Evolutionary conservation across 495 filamentous ascomycete species (phyloP).

Genomic region (Lasiosphaeriaceae sp.): DNA sequence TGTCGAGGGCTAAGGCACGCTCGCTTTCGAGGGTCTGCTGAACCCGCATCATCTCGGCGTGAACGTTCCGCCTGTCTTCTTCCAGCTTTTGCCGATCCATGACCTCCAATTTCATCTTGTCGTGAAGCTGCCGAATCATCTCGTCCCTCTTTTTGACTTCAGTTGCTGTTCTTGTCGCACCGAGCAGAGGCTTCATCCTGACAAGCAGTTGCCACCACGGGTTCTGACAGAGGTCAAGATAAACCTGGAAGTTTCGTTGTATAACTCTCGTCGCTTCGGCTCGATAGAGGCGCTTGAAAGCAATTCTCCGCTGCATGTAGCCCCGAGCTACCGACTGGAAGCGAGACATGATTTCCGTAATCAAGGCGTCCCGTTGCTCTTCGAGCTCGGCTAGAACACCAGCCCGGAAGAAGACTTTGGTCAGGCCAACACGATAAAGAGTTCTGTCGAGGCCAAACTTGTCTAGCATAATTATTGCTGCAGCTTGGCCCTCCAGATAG

Average conservation of each 20-base stretch:
- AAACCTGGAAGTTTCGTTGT: slow-evolving; percentile 86
- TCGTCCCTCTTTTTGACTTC: slow-evolving; percentile 95
- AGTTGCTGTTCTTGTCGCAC: slow-evolving; percentile 80
- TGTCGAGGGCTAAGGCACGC: slow-evolving; percentile 88
- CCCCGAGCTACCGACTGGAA: slow-evolving; percentile 92
- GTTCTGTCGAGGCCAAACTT: slow-evolving; percentile 79
- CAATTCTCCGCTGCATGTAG: slow-evolving; percentile 80
- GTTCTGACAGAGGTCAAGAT: slow-evolving; percentile 80
- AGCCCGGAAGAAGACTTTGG: slow-evolving; percentile 97
- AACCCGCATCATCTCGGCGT: slow-evolving; percentile 80
- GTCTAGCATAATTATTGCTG: slow-evolving; percentile 81
- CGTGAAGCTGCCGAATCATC: slow-evolving; percentile 79
- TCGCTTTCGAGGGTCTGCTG: slow-evolving; percentile 94
- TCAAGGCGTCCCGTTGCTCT: slow-evolving; percentile 87
- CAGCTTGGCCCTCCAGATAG: slow-evolving; percentile 84
- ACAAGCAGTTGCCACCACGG: slow-evolving; percentile 97
- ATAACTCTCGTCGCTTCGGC: slow-evolving; percentile 94
- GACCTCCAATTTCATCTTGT: slow-evolving; percentile 73
- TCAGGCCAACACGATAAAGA: slow-evolving; percentile 88
- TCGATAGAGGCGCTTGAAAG: slow-evolving; percentile 87
- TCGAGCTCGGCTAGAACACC: slow-evolving; percentile 95
- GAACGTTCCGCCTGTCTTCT: slow-evolving; percentile 84
- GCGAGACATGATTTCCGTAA: slow-evolving; percentile 85
- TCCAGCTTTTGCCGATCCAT: slow-evolving; percentile 76
- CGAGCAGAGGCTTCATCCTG: slow-evolving; percentile 92